phyloP scores from a whole-genome alignment of 257 asterid genomes.

The Rubia yunnanensis region DNA sequence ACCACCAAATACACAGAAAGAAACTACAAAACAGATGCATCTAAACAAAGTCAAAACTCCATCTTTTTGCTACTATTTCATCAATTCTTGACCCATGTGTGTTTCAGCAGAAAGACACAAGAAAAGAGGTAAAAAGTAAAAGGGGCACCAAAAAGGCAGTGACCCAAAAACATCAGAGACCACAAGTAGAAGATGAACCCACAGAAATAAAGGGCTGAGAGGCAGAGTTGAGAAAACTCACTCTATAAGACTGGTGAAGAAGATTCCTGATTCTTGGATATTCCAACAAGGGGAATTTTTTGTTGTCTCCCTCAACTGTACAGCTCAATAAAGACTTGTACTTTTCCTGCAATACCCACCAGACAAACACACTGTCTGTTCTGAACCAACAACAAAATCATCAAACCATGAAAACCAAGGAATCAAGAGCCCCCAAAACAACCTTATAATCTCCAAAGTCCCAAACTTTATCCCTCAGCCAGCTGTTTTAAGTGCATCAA shows the following conservation, averaged over 20 bases:
- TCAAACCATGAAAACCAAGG: not conserved
- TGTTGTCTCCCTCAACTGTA: conserved; percentile 1
- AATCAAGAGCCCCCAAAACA: not conserved
- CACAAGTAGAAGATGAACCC: conserved; percentile 12
- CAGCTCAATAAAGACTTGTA: not conserved
- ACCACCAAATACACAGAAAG: not conserved
- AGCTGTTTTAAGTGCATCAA: not conserved
- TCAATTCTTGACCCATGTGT: conserved; percentile 20
- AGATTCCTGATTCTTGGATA: conserved; percentile 49
- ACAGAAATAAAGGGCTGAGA: conserved; percentile 15
- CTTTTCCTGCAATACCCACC: conserved; percentile 8
- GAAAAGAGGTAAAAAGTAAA: not conserved
- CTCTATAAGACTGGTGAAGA: conserved; percentile 30
- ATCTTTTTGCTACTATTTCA: conserved; percentile 11
- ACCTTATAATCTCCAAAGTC: not conserved
- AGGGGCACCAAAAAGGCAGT: conserved; percentile 2
- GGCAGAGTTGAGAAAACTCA: conserved; percentile 15
- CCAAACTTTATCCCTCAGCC: not conserved
- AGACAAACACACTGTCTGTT: conserved; percentile 18
- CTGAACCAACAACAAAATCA: conserved; percentile 19
- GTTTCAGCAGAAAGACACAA: conserved; percentile 1
- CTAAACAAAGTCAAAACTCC: conserved; percentile 15
- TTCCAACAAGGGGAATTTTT: conserved; percentile 30
- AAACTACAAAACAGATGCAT: conserved; percentile 17
- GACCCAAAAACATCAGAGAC: conserved; percentile 10